Conservation (phyloP, 352 stramenopile species). For the Phytophthora lateralis region DNA sequence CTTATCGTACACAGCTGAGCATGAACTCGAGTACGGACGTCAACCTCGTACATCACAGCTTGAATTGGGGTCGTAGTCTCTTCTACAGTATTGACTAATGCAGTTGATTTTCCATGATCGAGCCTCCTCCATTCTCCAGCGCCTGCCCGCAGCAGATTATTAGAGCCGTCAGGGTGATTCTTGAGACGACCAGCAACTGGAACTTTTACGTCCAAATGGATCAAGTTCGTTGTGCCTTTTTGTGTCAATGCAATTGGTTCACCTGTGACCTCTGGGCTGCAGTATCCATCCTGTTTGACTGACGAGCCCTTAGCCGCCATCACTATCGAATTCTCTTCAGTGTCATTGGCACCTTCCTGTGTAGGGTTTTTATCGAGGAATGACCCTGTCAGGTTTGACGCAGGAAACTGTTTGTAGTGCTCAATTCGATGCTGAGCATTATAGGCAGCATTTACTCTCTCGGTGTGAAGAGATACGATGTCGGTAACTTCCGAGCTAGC, state of each 20-base stretch:
- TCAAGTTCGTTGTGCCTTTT: background rate
- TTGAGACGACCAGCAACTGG: background rate
- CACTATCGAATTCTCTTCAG: background rate
- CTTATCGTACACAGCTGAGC: constrained; percentile 27
- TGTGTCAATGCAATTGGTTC: background rate
- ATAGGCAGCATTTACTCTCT: constrained; percentile 34
- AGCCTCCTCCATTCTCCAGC: constrained; percentile 4
- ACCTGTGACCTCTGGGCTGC: constrained; percentile 2
- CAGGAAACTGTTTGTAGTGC: constrained; percentile 38
- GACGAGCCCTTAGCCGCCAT: background rate
- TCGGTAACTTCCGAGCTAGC: background rate
- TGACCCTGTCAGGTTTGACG: constrained; percentile 40
- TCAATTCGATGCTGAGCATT: constrained; percentile 38
- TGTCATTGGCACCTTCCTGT: background rate
- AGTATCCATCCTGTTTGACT: constrained; percentile 24
- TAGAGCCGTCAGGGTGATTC: background rate
- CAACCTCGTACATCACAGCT: constrained; percentile 17
- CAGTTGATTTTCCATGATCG: background rate
- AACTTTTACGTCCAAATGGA: constrained; percentile 11
- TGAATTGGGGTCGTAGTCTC: constrained; percentile 1
- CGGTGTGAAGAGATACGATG: background rate
- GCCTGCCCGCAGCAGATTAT: background rate
- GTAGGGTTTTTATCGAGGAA: constrained; percentile 38
- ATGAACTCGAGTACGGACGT: constrained; percentile 25
- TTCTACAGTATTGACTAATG: background rate